Evolutionary conservation across 75 land plant genomes (phyloP).

Genomic region (Pinus taeda): DNA sequence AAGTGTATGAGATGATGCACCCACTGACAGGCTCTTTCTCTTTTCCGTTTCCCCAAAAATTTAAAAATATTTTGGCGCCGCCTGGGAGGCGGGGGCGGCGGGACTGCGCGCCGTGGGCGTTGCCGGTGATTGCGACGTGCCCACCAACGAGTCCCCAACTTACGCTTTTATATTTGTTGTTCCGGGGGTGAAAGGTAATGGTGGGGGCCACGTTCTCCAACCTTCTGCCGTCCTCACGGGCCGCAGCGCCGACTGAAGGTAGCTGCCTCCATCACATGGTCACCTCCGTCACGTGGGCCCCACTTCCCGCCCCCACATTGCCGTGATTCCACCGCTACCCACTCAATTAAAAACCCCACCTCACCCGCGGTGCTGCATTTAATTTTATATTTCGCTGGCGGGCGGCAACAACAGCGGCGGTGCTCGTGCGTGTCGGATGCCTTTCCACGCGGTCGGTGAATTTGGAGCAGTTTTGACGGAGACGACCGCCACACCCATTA

Average conservation of each 20-base stretch:
- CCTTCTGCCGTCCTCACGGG: not conserved
- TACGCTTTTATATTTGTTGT: not conserved
- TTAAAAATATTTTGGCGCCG: constrained; percentile 10
- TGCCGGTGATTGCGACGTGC: constrained; percentile 10
- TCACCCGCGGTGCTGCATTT: not conserved
- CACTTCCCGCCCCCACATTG: not conserved
- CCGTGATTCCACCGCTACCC: constrained; percentile 10
- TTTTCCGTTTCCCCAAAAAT: not conserved
- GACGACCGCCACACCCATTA: no score
- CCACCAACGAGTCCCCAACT: not conserved
- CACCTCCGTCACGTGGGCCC: not conserved
- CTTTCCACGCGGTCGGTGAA: constrained; percentile 10
- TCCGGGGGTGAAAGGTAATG: not conserved
- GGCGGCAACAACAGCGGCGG: constrained; percentile 12
- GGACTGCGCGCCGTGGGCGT: constrained; percentile 11
- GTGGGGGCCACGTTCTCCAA: constrained; percentile 6
- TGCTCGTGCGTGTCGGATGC: constrained; percentile 9
- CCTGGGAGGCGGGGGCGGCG: constrained; percentile 8
- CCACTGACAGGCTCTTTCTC: not conserved
- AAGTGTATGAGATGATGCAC: not conserved
- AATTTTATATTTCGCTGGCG: not conserved
- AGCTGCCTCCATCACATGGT: not conserved
- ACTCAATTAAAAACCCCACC: not conserved
- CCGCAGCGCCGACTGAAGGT: constrained; percentile 8
- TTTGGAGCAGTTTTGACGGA: not conserved